Evolutionary conservation across 257 asterid species (phyloP).

Genomic region (Linaria vulgaris): DNA sequence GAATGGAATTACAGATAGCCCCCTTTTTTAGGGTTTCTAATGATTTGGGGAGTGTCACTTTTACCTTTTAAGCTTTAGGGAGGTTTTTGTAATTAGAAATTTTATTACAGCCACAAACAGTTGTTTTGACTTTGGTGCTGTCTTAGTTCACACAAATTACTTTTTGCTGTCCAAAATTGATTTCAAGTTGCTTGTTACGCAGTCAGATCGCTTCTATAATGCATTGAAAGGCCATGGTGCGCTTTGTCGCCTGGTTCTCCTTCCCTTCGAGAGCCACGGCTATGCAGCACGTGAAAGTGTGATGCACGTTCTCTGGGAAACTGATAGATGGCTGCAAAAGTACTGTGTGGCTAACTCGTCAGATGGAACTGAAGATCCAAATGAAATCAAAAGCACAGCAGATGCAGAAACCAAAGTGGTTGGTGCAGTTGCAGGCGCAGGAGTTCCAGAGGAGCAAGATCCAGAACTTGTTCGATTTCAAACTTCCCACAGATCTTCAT

Average conservation of each 20-base stretch:
- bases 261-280: conserved; percentile 94
- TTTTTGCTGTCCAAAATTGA: background rate
- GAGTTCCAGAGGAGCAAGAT: conserved; percentile 54
- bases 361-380: conserved; percentile 39
- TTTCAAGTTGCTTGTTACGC: conserved; percentile 30
- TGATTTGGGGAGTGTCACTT: too few species aligned
- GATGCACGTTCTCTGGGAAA: conserved; percentile 98
- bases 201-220: conserved; percentile 91
- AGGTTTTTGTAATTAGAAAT: too few species aligned
- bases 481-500: conserved; percentile 48
- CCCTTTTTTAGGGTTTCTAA: too few species aligned
- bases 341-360: conserved; percentile 54
- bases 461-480: conserved; percentile 34
- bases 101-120: background rate
- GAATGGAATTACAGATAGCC: too few species aligned
- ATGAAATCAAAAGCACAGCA: conserved; percentile 23
- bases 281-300: conserved; percentile 96
- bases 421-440: conserved; percentile 62
- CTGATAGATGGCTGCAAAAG: conserved; percentile 90
- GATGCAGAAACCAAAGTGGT: conserved; percentile 52
- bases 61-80: too few species aligned
- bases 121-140: background rate
- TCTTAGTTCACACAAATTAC: background rate
- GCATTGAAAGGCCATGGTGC: conserved; percentile 99
- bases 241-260: conserved; percentile 82